These are phyloP conservation scores for Agrocybe chaxingu DNA, from an alignment of 768 basidiomycete genomes.

Conservation along the genomic window DNA sequence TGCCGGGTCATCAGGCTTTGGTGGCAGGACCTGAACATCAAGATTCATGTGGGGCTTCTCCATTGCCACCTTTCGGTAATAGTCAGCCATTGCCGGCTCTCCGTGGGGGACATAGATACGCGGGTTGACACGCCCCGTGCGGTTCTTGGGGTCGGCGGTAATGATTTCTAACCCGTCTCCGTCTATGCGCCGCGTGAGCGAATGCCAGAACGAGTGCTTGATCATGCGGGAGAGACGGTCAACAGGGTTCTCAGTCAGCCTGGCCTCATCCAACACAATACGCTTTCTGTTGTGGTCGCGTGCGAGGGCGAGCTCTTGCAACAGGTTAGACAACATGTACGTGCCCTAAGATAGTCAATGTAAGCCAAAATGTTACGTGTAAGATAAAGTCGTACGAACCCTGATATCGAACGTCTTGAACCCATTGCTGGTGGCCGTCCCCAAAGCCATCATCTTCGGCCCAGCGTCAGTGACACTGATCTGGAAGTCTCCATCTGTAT, in stretches of 20 bases:
- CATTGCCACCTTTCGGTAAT: conserved; percentile 86
- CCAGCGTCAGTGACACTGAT: conserved; percentile 96
- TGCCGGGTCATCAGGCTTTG: conserved; percentile 78
- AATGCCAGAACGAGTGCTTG: conserved; percentile 97
- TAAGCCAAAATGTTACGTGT: conserved; percentile 7
- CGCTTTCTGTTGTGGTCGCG: conserved; percentile 93
- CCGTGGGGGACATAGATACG: conserved; percentile 94
- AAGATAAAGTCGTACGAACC: conserved; percentile 36
- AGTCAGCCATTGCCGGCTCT: conserved; percentile 92
- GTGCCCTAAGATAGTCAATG: conserved; percentile 61
- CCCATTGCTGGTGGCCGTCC: conserved; percentile 96
- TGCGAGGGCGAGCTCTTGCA: conserved; percentile 98
- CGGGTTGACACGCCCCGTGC: conserved; percentile 84
- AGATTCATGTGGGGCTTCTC: conserved; percentile 94
- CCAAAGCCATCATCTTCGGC: conserved; percentile 93
- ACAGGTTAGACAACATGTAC: conserved; percentile 98
- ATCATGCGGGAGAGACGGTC: conserved; percentile 97
- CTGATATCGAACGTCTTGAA: conserved; percentile 98
- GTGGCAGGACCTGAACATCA: conserved; percentile 87
- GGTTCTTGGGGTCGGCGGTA: conserved; percentile 97
- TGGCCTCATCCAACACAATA: conserved; percentile 98
- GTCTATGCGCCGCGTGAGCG: conserved; percentile 93
- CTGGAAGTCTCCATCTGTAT: conserved; percentile 95
- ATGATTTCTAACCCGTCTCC: conserved; percentile 97
- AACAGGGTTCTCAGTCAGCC: conserved; percentile 95